Conservation (phyloP, 106 monocot species). For the Posidonia australis region DNA sequence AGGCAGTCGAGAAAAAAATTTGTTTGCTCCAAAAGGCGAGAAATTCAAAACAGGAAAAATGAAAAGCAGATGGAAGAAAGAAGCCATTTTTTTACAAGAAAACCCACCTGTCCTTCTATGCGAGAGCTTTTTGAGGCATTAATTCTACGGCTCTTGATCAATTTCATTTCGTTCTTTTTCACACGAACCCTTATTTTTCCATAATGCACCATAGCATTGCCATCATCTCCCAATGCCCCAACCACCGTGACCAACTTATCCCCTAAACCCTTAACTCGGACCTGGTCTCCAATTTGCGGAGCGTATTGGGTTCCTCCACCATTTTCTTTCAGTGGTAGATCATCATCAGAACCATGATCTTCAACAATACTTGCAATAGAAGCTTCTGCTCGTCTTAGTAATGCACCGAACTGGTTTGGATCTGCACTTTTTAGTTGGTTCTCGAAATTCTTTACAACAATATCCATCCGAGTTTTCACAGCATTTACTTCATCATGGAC, state of each 20-base stretch:
- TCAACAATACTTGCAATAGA: conserved; percentile 52
- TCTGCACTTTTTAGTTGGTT: conserved; percentile 28
- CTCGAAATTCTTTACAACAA: conserved; percentile 48
- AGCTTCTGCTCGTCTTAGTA: conserved; percentile 49
- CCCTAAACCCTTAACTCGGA: conserved; percentile 56
- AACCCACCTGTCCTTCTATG: conserved; percentile 22
- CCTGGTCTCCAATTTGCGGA: conserved; percentile 63
- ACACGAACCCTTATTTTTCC: conserved; percentile 69
- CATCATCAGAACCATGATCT: conserved; percentile 25
- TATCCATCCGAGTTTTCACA: conserved; percentile 53
- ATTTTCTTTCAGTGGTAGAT: conserved; percentile 8
- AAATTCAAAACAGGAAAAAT: too few species aligned
- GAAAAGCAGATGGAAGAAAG: too few species aligned
- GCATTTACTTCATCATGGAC: conserved; percentile 40
- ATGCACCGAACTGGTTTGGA: conserved; percentile 32
- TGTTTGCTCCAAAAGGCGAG: too few species aligned
- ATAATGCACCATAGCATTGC: conserved; percentile 40
- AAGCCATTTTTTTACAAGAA: not conserved
- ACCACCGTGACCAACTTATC: conserved; percentile 50
- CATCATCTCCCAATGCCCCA: conserved; percentile 44
- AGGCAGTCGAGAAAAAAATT: not conserved
- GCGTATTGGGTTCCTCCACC: conserved; percentile 14
- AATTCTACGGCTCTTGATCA: conserved; percentile 16
- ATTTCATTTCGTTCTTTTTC: conserved; percentile 42
- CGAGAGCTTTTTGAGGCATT: not conserved